These are phyloP conservation scores for Ilyonectria robusta DNA, from an alignment of 2,329 filamentous ascomycete species.

Conservation along the genomic window DNA sequence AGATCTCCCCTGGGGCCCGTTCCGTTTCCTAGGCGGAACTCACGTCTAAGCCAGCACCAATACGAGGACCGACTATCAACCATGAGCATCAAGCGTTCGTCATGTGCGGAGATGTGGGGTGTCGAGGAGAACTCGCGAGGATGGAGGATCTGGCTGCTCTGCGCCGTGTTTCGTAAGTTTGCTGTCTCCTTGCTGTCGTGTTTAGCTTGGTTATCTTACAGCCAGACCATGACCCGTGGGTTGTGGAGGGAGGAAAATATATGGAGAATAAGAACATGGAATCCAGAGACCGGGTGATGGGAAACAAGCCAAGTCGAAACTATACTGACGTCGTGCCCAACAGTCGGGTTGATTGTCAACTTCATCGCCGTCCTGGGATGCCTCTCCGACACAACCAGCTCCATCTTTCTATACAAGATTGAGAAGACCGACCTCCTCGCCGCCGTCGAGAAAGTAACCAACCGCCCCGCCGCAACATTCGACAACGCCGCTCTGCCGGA, in stretches of 20 bases:
- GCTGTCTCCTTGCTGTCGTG: background rate
- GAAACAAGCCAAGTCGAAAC: background rate
- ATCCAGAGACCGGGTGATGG: background rate
- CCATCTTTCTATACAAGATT: constrained; percentile 33
- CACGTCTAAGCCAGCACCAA: background rate
- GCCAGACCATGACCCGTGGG: background rate
- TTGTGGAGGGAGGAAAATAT: background rate
- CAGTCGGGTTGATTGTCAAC: constrained; percentile 36
- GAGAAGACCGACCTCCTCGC: constrained; percentile 22
- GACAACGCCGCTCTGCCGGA: constrained; percentile 24
- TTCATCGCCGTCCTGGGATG: constrained; percentile 35
- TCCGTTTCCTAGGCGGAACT: background rate
- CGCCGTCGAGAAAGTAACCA: constrained; percentile 22
- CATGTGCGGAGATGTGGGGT: constrained; percentile 36
- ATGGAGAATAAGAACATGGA: background rate
- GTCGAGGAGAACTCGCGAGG: constrained; percentile 33
- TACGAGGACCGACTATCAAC: background rate
- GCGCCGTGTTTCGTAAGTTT: constrained; percentile 36
- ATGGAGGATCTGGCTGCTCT: constrained; percentile 38
- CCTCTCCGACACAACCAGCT: constrained; percentile 27
- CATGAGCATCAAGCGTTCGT: constrained; percentile 29
- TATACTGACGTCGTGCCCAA: background rate
- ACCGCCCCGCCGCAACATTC: constrained; percentile 10
- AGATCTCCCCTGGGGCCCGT: background rate
- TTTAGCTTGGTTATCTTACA: background rate